Percentiles rank a stretch among this genome's conserved stretches.
Conservation (phyloP, 164 flowering plant species). For the Vitis amurensis region DNA sequence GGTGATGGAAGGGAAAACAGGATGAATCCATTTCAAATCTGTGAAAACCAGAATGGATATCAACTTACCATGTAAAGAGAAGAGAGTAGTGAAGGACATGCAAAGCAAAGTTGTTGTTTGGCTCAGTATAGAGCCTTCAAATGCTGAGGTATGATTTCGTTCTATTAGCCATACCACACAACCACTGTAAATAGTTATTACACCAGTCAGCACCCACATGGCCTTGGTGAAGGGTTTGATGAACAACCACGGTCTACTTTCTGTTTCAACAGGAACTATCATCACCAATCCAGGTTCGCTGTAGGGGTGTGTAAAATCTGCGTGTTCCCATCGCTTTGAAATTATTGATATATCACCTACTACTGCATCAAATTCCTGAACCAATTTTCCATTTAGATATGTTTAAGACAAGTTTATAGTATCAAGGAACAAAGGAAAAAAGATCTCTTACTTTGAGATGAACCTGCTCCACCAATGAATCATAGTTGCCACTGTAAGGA, state of each 20-base stretch:
- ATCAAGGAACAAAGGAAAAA: neutral
- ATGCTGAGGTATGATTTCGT: too few species aligned
- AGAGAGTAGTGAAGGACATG: too few species aligned
- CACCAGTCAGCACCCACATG: constrained; percentile 17
- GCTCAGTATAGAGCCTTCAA: too few species aligned
- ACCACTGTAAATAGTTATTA: too few species aligned
- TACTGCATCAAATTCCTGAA: constrained; percentile 26
- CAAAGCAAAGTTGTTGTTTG: too few species aligned
- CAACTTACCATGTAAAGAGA: constrained; percentile 23
- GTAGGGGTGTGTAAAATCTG: constrained; percentile 33
- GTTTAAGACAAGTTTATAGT: too few species aligned
- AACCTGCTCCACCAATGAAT: constrained; percentile 18
- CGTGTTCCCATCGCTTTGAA: constrained; percentile 22
- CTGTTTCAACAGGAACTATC: constrained; percentile 7
- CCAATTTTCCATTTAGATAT: too few species aligned
- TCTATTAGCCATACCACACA: too few species aligned
- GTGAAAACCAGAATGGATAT: too few species aligned
- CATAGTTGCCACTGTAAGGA: constrained; percentile 19
- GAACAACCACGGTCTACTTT: constrained; percentile 22
- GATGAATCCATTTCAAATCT: too few species aligned
- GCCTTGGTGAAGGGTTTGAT: constrained; percentile 16
- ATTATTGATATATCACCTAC: constrained; percentile 31
- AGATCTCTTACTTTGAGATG: constrained; percentile 8
- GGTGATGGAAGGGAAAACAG: too few species aligned
- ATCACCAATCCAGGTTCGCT: constrained; percentile 18